Base-by-base conservation (phyloP, 1,284 basidiomycete genomes). In the Apiotrichum porosum region DNA sequence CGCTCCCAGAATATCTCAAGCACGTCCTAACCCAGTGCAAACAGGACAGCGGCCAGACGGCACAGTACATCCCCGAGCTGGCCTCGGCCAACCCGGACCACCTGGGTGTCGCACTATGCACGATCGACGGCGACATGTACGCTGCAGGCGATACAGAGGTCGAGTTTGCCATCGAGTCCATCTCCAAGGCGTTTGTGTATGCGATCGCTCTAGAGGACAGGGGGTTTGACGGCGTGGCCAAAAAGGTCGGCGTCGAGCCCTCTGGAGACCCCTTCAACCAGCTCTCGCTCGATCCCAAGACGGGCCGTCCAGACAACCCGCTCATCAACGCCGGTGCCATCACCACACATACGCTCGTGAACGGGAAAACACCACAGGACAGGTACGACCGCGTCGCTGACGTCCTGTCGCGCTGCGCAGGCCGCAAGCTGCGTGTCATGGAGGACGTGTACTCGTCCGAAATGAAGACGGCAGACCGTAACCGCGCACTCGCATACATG, bases 291-390 rank as follows among this genome's bases (percentile, higher is more conserved):
- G 49, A 55, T 30, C 12, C 31, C 32, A 43, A 44, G 9, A 55
- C 53, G 0, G 22, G 43, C 19, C 50, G 47, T 18, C 53, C 53
- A 21, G 32, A 43, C 26, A 55, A 55, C 47, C 49, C 53, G 2
- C 45, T 55, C 43, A 55, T 55, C 49, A 55, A 55, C 49, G 53
- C 53, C 23, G 53, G 53, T 35, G 53, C 53, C 6, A 49, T 55
- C 21, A 32, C 44, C 22, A 35, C 44, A n/a, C 47, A 55, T 31
- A 45, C 49, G 2, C 47, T 51, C 18, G 33, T 55, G 5, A 22
- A 35, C 23, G 41, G 41, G 9, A 31, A 18, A 17, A 44, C 42
- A 3, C n/a, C n/a, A n/a, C 17, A 30, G 9, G 18, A 44, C 14
- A n/a, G 35, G 14, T 44, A 19, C 35, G 34, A 44, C 24, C 34